Percentiles rank a stretch among this genome's conserved stretches.
These are phyloP conservation scores for Phanerochaete sordida DNA, from an alignment of 768 basidiomycete species.

Conservation along the genomic window DNA sequence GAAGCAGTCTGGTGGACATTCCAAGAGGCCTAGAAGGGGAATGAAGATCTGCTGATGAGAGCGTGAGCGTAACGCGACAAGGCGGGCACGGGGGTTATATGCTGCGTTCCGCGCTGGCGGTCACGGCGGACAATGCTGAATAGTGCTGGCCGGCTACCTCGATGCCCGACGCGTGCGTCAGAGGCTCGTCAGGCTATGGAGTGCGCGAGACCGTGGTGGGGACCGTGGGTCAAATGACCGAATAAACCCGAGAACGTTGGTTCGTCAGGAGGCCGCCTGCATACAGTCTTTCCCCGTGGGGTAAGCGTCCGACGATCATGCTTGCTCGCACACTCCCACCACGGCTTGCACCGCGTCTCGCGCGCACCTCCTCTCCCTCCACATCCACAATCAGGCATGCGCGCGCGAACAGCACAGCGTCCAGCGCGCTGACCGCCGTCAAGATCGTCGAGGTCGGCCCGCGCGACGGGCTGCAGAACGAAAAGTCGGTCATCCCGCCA, in stretches of 20 bases:
- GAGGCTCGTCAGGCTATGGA: no score
- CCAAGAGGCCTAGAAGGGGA: background rate
- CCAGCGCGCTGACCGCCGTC: background rate
- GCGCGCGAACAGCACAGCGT: background rate
- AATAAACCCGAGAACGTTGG: no score
- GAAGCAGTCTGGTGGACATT: slow-evolving; percentile 11
- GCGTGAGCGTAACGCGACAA: background rate
- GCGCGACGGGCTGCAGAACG: slow-evolving; percentile 90
- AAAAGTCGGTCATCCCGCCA: slow-evolving; percentile 67
- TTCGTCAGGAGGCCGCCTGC: background rate
- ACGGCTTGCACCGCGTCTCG: background rate
- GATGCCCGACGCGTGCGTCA: background rate
- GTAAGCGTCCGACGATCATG: background rate
- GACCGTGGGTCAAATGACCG: no score
- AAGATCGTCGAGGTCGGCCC: slow-evolving; percentile 87
- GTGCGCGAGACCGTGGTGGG: no score
- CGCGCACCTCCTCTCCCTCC: background rate
- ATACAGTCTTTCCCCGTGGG: background rate
- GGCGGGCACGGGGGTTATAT: background rate
- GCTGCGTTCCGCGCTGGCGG: background rate
- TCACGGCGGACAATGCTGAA: no score
- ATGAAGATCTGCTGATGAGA: background rate
- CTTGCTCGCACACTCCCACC: background rate
- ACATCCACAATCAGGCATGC: background rate
- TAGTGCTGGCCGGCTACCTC: no score